Base-by-base conservation (phyloP, 1,284 basidiomycete genomes). In the Cryptococcus jaspeensis region DNA sequence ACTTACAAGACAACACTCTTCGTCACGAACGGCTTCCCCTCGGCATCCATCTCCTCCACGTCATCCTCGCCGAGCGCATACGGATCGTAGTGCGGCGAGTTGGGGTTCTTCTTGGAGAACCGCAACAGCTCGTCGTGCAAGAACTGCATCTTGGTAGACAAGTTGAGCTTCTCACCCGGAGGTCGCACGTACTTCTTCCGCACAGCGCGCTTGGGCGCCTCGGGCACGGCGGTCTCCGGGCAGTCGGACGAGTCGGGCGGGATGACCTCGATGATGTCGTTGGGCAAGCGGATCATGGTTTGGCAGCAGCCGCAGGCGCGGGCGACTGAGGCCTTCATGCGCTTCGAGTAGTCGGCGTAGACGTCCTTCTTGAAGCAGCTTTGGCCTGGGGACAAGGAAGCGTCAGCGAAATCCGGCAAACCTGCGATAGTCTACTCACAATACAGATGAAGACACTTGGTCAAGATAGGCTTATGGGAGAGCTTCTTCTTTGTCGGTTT, bases 1-100 rank as follows among this genome's bases (percentile, higher is more conserved):
- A 84, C 89, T 78, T 73, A 92, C 90, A 96, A 96, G 49, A 96
- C 92, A 46, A 96, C 88, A 5, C 90, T 91, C 80, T 96, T 96
- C 52, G 73, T 71, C 12, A 78, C 73, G 3, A 80, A 63, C 22
- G 78, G 72, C 58, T 63, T 77, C 50, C 77, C 81, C 56, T 88
- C 85, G 18, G 86, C 68, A 52, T 83, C 81, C 62, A 87, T 84
- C 42, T 91, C 90, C 55, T 87, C 76, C 45, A 83, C 79, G 85
- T 85, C 55, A 87, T 81, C 73, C 5, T 89, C 87, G 36, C 37
- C 58, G 22, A 64, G 13, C 25, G 53, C 58, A 51, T 65, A 86
- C 73, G 56, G 84, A 72, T 92, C 87, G 67, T 90, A 94, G 75
- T 95, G 92, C n/a, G 79, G 72, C 37, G 90, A 92, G 73, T 90